These are phyloP conservation scores for Orbilia brochopaga DNA, from an alignment of 2,329 filamentous ascomycete species.

Conservation along the genomic window DNA sequence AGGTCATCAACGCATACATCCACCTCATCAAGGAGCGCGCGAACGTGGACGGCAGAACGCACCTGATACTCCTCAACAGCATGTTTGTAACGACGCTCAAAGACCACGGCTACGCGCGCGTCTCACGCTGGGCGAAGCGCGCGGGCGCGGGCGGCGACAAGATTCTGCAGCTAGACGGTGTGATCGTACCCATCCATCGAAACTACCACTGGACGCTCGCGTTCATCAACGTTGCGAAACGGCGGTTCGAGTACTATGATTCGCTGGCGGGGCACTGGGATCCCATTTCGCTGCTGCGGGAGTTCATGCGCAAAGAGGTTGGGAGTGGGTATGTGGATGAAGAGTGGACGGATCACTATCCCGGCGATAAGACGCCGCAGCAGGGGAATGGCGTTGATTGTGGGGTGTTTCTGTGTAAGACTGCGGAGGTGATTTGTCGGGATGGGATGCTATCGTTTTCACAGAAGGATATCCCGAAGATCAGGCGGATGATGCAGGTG, in stretches of 20 bases:
- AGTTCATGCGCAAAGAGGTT: constrained; percentile 52
- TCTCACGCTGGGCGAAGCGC: constrained; percentile 52
- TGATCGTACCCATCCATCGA: constrained; percentile 53
- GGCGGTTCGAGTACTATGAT: constrained; percentile 54
- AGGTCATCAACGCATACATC: constrained; percentile 54
- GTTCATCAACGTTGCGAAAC: constrained; percentile 53
- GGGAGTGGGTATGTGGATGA: constrained; percentile 37
- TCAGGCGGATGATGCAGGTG: constrained; percentile 53
- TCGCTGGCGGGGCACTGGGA: constrained; percentile 52
- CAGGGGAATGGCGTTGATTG: constrained; percentile 53
- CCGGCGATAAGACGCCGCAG: constrained; percentile 43
- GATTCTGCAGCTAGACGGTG: constrained; percentile 51
- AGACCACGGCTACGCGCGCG: constrained; percentile 41
- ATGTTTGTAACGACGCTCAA: constrained; percentile 49
- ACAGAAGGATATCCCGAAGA: constrained; percentile 51
- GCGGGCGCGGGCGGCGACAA: constrained; percentile 42
- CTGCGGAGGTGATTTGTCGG: constrained; percentile 53
- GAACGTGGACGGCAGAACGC: constrained; percentile 36
- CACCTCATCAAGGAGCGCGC: constrained; percentile 52
- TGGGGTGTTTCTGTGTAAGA: constrained; percentile 54
- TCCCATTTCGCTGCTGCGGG: constrained; percentile 41
- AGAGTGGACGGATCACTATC: constrained; percentile 52
- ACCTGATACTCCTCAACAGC: constrained; percentile 48
- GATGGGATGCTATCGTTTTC: constrained; percentile 50
- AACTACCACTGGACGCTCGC: constrained; percentile 54